These are phyloP conservation scores for Arthrocladium fulminans DNA, from an alignment of 2,329 filamentous ascomycete genomes.

Conservation along the genomic window DNA sequence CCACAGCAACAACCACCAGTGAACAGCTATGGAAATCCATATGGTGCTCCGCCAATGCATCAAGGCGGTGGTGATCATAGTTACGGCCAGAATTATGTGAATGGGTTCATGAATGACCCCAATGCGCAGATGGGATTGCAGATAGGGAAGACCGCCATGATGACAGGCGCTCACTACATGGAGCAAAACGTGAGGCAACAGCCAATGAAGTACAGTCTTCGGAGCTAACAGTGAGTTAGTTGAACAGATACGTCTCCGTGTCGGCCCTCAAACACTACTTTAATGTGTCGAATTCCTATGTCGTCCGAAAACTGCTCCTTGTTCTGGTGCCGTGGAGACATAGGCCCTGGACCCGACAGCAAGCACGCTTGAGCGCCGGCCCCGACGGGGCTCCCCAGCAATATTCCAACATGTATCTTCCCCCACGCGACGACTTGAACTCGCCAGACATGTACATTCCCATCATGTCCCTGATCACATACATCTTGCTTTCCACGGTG, in stretches of 20 bases:
- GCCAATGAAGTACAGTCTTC: not conserved
- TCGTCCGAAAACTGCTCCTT: slow-evolving; percentile 82
- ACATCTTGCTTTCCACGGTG: slow-evolving; percentile 86
- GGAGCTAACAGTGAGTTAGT: slow-evolving; percentile 36
- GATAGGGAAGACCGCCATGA: slow-evolving; percentile 84
- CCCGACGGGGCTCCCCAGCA: slow-evolving; percentile 51
- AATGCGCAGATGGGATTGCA: slow-evolving; percentile 92
- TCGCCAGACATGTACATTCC: slow-evolving; percentile 99
- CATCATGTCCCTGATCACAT: slow-evolving; percentile 94
- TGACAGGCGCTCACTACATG: slow-evolving; percentile 85
- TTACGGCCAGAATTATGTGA: slow-evolving; percentile 44
- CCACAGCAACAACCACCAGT: slow-evolving; percentile 51
- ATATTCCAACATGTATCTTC: slow-evolving; percentile 58
- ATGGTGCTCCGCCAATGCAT: slow-evolving; percentile 33
- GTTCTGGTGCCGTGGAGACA: slow-evolving; percentile 97
- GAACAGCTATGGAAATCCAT: slow-evolving; percentile 42
- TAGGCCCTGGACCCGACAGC: slow-evolving; percentile 91
- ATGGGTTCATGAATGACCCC: slow-evolving; percentile 91
- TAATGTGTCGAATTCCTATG: slow-evolving; percentile 96
- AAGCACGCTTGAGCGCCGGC: slow-evolving; percentile 45
- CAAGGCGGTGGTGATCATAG: slow-evolving; percentile 41
- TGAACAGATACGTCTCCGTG: slow-evolving; percentile 81
- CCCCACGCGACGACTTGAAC: slow-evolving; percentile 91
- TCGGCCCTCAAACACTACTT: slow-evolving; percentile 96
- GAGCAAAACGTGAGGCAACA: slow-evolving; percentile 74